A percentile compares a stretch with the other conserved stretches of the same genome.
Conservation (phyloP, 495 filamentous ascomycete species). For the Aspergillus cavernicola region DNA sequence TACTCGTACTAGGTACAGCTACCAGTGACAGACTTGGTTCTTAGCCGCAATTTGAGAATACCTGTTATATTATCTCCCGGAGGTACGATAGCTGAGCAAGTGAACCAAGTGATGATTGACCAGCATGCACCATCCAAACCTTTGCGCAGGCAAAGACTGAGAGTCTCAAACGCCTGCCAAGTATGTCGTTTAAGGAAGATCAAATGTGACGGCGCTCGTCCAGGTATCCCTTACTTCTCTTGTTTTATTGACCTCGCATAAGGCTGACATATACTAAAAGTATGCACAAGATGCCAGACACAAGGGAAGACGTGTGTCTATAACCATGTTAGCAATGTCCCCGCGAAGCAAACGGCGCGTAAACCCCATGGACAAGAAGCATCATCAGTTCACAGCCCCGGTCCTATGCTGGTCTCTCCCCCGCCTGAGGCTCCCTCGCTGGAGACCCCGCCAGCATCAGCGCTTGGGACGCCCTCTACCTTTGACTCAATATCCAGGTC, state of each 20-base stretch:
- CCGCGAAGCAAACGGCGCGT: background rate
- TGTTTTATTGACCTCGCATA: background rate
- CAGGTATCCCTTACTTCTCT: conserved; percentile 16
- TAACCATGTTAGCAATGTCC: background rate
- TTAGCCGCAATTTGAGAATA: no score
- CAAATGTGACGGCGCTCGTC: conserved; percentile 28
- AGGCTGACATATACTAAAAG: background rate
- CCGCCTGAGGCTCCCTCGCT: background rate
- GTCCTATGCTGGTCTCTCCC: background rate
- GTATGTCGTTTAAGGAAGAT: conserved; percentile 21
- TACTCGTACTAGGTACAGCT: no score
- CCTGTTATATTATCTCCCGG: no score
- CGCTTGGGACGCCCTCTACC: background rate
- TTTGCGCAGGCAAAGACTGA: conserved; percentile 12
- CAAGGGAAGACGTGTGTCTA: background rate
- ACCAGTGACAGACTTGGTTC: no score
- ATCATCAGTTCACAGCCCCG: background rate
- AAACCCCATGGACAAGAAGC: background rate
- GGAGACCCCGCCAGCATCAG: background rate
- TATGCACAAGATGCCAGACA: background rate
- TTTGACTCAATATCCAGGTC: background rate
- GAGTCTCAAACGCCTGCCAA: conserved; percentile 21
- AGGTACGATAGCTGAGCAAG: background rate
- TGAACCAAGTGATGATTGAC: background rate
- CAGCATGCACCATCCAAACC: background rate